A percentile compares a stretch with the other conserved stretches of the same genome.
phyloP scores from a whole-genome alignment of 139 green algal genomes.

The Chlamydomonas sphaeroides region DNA sequence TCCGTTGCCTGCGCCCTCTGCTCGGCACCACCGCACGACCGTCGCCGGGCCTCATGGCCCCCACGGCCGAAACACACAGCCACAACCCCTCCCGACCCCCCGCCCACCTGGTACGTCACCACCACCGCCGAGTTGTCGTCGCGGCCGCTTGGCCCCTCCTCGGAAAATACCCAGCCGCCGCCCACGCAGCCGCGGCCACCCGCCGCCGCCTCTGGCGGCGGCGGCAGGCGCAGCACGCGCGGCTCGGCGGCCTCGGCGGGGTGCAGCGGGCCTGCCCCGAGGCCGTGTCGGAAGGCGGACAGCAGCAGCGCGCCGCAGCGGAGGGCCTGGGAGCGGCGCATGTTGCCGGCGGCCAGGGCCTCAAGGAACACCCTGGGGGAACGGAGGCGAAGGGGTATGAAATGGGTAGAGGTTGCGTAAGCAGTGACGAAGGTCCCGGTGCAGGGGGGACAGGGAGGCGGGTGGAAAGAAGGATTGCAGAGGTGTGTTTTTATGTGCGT shows the following conservation, averaged over 20 bases:
- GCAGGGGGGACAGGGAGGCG: too few species aligned
- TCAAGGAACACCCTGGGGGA: slow-evolving; percentile 58
- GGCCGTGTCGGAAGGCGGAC: background rate
- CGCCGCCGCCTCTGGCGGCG: background rate
- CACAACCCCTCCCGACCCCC: background rate
- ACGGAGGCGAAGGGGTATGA: too few species aligned
- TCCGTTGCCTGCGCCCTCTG: too few species aligned
- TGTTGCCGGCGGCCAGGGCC: slow-evolving; percentile 65
- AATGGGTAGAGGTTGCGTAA: too few species aligned
- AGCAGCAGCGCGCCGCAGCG: slow-evolving; percentile 34
- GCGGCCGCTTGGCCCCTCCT: slow-evolving; percentile 65
- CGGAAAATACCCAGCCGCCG: slow-evolving; percentile 32
- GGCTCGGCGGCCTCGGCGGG: slow-evolving; percentile 53
- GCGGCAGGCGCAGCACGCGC: slow-evolving; percentile 33
- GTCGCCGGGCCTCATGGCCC: too few species aligned
- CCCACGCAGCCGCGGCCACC: background rate
- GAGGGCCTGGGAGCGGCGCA: slow-evolving; percentile 39
- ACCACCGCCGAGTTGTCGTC: slow-evolving; percentile 86
- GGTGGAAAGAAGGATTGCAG: too few species aligned
- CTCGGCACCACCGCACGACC: too few species aligned
- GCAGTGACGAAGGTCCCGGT: too few species aligned
- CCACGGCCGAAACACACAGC: too few species aligned
- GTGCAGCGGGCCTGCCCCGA: slow-evolving; percentile 37
- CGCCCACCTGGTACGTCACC: slow-evolving; percentile 75
- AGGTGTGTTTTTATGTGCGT: too few species aligned